A percentile compares a stretch with the other conserved stretches of the same genome.
Evolutionary conservation across 352 stramenopile species (phyloP).

Genomic region (Globisporangium paddicum): DNA sequence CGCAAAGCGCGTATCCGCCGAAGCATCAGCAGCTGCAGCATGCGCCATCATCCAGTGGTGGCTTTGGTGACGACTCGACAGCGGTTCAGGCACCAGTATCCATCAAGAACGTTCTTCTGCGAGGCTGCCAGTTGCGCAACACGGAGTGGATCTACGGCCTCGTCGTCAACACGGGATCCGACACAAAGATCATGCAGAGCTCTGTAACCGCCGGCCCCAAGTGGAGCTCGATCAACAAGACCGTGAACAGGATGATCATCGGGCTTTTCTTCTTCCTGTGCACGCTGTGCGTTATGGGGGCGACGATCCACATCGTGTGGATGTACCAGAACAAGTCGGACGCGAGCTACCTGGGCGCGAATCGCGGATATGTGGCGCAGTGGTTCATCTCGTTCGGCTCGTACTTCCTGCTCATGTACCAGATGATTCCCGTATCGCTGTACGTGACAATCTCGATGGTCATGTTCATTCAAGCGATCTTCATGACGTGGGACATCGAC

Average conservation of each 20-base stretch:
- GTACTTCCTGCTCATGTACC: slow-evolving; percentile 95
- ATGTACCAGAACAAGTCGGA: slow-evolving; percentile 43
- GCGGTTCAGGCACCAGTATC: slow-evolving; percentile 48
- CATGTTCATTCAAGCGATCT: slow-evolving; percentile 93
- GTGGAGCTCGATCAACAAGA: slow-evolving; percentile 82
- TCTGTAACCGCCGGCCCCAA: slow-evolving; percentile 52
- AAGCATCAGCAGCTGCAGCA: slow-evolving; percentile 8
- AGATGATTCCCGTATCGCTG: slow-evolving; percentile 97
- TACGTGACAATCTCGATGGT: slow-evolving; percentile 97
- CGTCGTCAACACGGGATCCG: slow-evolving; percentile 83
- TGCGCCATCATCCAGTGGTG: not conserved
- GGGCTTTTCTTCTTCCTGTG: slow-evolving; percentile 70
- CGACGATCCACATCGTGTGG: slow-evolving; percentile 61
- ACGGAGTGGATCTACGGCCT: slow-evolving; percentile 88
- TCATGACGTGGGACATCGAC: slow-evolving; percentile 90
- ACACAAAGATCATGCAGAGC: slow-evolving; percentile 86
- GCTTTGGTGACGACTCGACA: slow-evolving; percentile 6
- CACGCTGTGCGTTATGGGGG: slow-evolving; percentile 44
- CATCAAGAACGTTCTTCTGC: slow-evolving; percentile 87
- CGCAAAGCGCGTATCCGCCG: slow-evolving; percentile 10
- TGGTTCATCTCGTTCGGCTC: slow-evolving; percentile 83
- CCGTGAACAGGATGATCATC: slow-evolving; percentile 78
- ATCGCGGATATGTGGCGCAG: slow-evolving; percentile 37
- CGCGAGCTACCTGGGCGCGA: slow-evolving; percentile 47
- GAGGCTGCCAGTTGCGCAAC: slow-evolving; percentile 84